These are phyloP conservation scores for Onygenales sp. DNA, from an alignment of 2,329 filamentous ascomycete genomes.

Conservation along the genomic window DNA sequence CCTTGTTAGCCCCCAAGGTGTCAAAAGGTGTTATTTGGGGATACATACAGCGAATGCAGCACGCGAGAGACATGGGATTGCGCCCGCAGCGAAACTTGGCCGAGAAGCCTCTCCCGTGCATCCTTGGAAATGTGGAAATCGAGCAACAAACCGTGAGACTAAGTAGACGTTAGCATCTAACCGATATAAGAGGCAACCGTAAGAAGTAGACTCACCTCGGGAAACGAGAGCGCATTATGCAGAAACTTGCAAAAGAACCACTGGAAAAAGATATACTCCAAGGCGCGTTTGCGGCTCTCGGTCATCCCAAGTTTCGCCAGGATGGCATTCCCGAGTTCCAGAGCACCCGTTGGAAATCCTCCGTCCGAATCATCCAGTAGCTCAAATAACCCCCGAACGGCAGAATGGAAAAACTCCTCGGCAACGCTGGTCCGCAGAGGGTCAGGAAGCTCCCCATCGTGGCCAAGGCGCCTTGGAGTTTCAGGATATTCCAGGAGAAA, in stretches of 20 bases:
- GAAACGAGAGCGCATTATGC: slow-evolving; percentile 72
- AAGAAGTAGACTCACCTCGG: slow-evolving; percentile 53
- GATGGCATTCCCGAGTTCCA: slow-evolving; percentile 78
- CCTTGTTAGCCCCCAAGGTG: slow-evolving; percentile 44
- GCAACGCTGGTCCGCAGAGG: slow-evolving; percentile 72
- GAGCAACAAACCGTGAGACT: slow-evolving; percentile 58
- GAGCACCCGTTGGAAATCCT: slow-evolving; percentile 74
- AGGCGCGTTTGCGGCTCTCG: slow-evolving; percentile 62
- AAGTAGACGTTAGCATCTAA: slow-evolving; percentile 22
- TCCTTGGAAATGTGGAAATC: slow-evolving; percentile 90
- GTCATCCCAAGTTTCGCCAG: slow-evolving; percentile 62
- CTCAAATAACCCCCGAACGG: slow-evolving; percentile 72
- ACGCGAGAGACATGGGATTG: slow-evolving; percentile 73
- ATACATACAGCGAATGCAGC: slow-evolving; percentile 55
- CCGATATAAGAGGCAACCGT: slow-evolving; percentile 37
- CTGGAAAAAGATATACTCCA: slow-evolving; percentile 76
- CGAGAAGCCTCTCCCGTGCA: slow-evolving; percentile 64
- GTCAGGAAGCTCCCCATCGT: slow-evolving; percentile 55
- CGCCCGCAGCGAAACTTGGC: slow-evolving; percentile 69
- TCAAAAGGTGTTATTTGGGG: slow-evolving; percentile 14
- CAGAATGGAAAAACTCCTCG: slow-evolving; percentile 79
- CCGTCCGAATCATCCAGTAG: slow-evolving; percentile 79
- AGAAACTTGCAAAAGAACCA: slow-evolving; percentile 91
- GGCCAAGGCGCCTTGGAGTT: slow-evolving; percentile 62
- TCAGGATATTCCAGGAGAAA: slow-evolving; percentile 82